These are phyloP conservation scores for Acorus calamus DNA, from an alignment of 106 monocot species.

Conservation along the genomic window DNA sequence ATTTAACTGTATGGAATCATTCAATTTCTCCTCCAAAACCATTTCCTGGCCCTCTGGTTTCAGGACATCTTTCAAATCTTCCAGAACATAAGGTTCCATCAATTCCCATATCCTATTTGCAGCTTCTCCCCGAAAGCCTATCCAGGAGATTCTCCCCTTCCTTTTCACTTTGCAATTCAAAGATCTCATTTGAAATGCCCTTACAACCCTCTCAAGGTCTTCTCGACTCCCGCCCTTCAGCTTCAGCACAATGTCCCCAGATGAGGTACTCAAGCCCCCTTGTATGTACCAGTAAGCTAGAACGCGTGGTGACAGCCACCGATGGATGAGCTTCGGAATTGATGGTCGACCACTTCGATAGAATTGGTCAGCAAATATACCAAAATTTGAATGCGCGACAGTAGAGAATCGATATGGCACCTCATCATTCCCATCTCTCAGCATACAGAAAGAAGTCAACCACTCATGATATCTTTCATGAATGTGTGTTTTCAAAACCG, in stretches of 20 bases:
- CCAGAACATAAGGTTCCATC: constrained; percentile 51
- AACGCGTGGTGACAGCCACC: constrained; percentile 67
- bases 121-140: constrained; percentile 63
- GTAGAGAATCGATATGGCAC: constrained; percentile 49
- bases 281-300: constrained; percentile 98
- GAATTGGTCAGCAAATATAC: constrained; percentile 75
- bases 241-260: constrained; percentile 73
- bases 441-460: constrained; percentile 33
- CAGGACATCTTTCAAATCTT: constrained; percentile 30
- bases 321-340: constrained; percentile 71
- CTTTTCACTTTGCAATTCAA: constrained; percentile 63
- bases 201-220: constrained; percentile 54
- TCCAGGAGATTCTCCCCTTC: constrained; percentile 69
- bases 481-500: constrained; percentile 47
- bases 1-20: no score
- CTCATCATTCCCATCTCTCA: constrained; percentile 22
- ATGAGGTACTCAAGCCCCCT: constrained; percentile 45
- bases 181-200: constrained; percentile 39
- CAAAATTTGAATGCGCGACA: constrained; percentile 48
- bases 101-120: constrained; percentile 55
- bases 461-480: constrained; percentile 71
- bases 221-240: constrained; percentile 49
- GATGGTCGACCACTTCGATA: constrained; percentile 25
- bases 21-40: not conserved
- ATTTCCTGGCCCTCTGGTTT: constrained; percentile 2